phyloP scores from a whole-genome alignment of 2,329 filamentous ascomycete species.

The Neofusicoccum kwambonambiense region DNA sequence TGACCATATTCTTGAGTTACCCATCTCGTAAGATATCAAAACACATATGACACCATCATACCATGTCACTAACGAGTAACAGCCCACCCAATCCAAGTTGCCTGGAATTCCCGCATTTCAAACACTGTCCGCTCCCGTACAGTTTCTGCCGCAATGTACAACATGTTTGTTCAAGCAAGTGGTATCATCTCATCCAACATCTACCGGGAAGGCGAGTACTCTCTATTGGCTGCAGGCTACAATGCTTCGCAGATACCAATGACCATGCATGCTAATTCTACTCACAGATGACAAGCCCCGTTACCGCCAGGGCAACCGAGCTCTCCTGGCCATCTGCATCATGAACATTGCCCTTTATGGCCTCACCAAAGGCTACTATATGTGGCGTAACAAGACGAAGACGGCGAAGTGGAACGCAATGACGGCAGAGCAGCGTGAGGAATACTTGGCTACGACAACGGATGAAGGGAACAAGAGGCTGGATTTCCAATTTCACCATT shows the following conservation, averaged over 20 bases:
- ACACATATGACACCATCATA: background rate
- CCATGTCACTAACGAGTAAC: constrained; percentile 25
- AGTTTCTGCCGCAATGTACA: constrained; percentile 27
- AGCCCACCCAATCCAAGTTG: constrained; percentile 47
- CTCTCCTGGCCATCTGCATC: constrained; percentile 30
- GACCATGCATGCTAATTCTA: background rate
- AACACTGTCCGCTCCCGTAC: constrained; percentile 23
- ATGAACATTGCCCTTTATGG: constrained; percentile 32
- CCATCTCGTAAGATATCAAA: constrained; percentile 26
- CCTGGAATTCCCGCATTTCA: constrained; percentile 40
- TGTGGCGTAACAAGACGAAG: constrained; percentile 29
- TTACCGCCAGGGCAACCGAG: constrained; percentile 26
- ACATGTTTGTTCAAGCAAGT: constrained; percentile 30
- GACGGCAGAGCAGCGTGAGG: constrained; percentile 31
- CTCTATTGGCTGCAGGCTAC: no score
- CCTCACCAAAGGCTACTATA: constrained; percentile 34
- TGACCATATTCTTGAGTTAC: constrained; percentile 43
- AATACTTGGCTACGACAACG: constrained; percentile 35
- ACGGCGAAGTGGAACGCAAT: constrained; percentile 40
- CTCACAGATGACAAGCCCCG: constrained; percentile 24
- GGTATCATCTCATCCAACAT: constrained; percentile 29
- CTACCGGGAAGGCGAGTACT: constrained; percentile 21
- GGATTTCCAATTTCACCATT: constrained; percentile 35
- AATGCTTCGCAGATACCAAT: background rate
- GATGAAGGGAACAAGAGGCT: constrained; percentile 38